Evolutionary conservation across 257 asterid species (phyloP).

Genomic region (Plantago elongata): DNA sequence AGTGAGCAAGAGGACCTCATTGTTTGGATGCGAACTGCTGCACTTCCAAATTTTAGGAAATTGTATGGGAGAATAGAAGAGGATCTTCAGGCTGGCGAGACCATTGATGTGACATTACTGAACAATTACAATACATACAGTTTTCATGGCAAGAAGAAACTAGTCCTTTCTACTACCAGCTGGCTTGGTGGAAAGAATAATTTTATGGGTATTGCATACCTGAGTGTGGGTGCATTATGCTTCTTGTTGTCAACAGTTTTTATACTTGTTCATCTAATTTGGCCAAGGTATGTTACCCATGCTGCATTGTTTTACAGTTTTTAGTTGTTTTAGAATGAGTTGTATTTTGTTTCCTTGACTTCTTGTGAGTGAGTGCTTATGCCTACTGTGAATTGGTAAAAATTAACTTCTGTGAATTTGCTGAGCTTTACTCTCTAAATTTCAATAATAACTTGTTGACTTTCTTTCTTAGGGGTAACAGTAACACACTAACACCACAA

Average conservation of each 20-base stretch:
- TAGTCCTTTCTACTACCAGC: constrained; percentile 37
- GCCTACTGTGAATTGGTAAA: too few relatives aligned
- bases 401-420: too few relatives aligned
- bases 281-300: constrained; percentile 25
- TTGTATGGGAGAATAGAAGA: constrained; percentile 34
- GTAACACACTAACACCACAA: too few relatives aligned
- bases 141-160: constrained; percentile 35
- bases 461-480: too few relatives aligned
- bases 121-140: constrained; percentile 39
- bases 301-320: not conserved
- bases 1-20: constrained; percentile 32
- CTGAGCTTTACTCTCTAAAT: too few relatives aligned
- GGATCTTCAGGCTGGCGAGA: constrained; percentile 22
- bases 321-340: too few relatives aligned
- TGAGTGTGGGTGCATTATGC: constrained; percentile 36
- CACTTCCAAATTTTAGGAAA: constrained; percentile 39
- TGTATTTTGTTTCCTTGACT: too few relatives aligned
- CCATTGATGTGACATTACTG: constrained; percentile 14
- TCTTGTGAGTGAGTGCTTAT: too few relatives aligned
- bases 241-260: constrained; percentile 27
- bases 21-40: constrained; percentile 47
- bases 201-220: constrained; percentile 38
- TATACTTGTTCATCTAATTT: constrained; percentile 23
- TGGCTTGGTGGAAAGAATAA: constrained; percentile 39
- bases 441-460: too few relatives aligned